These are phyloP conservation scores for Asterionellopsis glacialis DNA, from an alignment of 108 stramenopile genomes.

Conservation along the genomic window DNA sequence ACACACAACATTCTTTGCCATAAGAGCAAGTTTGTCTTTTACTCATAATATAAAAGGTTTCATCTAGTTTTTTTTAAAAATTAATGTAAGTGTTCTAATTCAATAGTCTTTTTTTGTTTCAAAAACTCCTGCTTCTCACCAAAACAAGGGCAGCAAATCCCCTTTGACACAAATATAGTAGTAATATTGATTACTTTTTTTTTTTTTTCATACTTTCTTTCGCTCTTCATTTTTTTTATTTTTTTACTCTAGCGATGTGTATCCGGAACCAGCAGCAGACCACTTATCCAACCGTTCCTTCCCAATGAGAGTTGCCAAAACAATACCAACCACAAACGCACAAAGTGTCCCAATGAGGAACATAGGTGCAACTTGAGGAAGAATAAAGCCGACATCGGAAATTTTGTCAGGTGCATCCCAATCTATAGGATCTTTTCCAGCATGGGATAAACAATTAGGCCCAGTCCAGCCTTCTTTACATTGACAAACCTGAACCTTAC, in stretches of 20 bases:
- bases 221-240: neutral
- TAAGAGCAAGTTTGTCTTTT: too few relatives aligned
- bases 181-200: neutral
- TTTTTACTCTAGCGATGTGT: too few relatives aligned
- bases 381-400: constrained; percentile 66
- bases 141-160: too few relatives aligned
- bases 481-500: constrained; percentile 57
- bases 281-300: constrained; percentile 43
- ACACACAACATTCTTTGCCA: too few relatives aligned
- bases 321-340: constrained; percentile 6
- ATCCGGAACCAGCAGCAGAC: neutral
- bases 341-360: constrained; percentile 22
- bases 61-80: too few relatives aligned
- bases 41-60: too few relatives aligned
- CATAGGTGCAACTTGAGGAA: constrained; percentile 25
- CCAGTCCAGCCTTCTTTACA: constrained; percentile 78
- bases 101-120: too few relatives aligned
- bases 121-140: too few relatives aligned
- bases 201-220: neutral
- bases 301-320: constrained; percentile 18
- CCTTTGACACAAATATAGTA: too few relatives aligned
- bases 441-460: constrained; percentile 69
- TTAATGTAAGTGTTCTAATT: too few relatives aligned
- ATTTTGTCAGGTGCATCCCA: constrained; percentile 72
- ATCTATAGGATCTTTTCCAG: constrained; percentile 54